Base-by-base conservation (phyloP, 352 stramenopile species). In the Phytophthora pisi region DNA sequence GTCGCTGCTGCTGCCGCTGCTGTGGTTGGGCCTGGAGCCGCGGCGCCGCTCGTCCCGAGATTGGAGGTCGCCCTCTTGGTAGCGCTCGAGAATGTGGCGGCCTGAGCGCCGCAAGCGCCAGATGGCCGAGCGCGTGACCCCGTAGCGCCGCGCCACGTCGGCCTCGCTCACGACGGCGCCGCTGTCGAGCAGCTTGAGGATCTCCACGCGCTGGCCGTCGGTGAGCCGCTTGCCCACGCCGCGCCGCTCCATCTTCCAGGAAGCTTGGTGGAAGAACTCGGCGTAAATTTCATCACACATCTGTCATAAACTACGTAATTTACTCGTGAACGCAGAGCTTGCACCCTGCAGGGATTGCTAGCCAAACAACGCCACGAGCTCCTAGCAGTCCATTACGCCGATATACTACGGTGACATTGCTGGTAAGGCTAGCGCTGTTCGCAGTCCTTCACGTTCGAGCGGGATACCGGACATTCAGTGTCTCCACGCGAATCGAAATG, bases 181-280 rank as follows among this genome's bases (percentile, higher is more conserved):
- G 49, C 72, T 80, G 34, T 82, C 67, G 51, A 81, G 77, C 28
- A 82, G 55, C 65, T 84, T 78, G 66, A 84, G 75, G 71, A 82
- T 84, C 71, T 84, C 77, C 61, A 84, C 69, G 56, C 74, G 77
- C 65, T 84, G 77, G 11, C 72, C 72, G 51, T 84, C 74, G 23
- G 74, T 84, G 43, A 84, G 60, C 18, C 77, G 77, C 64, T 82
- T 82, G 49, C 77, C 74, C 55, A 78, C 72, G 11, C 75, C 75
- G 28, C 75, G 71, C 15, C 75, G 75, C 34, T 78, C 75, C 70
- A 79, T 79, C 34, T 31, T 8, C 24, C 24, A 20, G 20, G 20
- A 20, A 20, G 20, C 24, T 26, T 31, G 28, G 28, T 31, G 28
- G 6, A 31, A 31, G 6, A 31, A 31, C 0, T 7, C 28, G 28